Conservation (phyloP, 2,329 filamentous ascomycete genomes). For the Pseudogymnoascus sp. region DNA sequence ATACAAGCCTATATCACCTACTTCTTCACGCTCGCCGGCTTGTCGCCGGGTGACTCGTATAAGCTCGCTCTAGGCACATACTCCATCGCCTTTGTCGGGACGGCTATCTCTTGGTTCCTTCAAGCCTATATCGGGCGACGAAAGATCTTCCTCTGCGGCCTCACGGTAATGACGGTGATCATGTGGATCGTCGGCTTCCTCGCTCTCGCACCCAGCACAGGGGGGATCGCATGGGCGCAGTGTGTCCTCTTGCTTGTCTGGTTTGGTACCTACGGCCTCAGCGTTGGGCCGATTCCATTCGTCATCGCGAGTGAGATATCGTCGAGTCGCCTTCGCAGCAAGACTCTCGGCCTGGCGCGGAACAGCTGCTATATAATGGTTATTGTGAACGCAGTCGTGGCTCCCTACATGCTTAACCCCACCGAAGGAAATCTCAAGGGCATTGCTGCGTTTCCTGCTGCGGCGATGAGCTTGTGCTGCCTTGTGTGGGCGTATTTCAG, state of each 20-base stretch:
- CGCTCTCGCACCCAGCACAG: constrained; percentile 15
- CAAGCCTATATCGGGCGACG: constrained; percentile 5
- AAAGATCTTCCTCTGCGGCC: constrained; percentile 4
- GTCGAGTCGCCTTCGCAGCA: constrained; percentile 30
- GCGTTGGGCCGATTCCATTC: constrained; percentile 6
- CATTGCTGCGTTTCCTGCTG: constrained; percentile 11
- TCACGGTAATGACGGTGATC: background rate
- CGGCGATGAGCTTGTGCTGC: background rate
- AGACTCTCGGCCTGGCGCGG: constrained; percentile 34
- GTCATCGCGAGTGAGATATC: constrained; percentile 28
- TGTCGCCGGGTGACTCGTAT: constrained; percentile 41
- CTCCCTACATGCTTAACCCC: constrained; percentile 56
- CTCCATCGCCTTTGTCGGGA: constrained; percentile 30
- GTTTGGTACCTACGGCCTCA: constrained; percentile 29
- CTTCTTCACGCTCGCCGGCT: constrained; percentile 47
- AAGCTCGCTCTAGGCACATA: constrained; percentile 43
- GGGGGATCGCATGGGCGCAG: constrained; percentile 29
- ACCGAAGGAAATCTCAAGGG: constrained; percentile 9
- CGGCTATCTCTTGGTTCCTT: constrained; percentile 10
- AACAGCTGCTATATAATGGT: constrained; percentile 49
- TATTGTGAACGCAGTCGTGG: constrained; percentile 39
- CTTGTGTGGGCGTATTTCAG: constrained; percentile 13
- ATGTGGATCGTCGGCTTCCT: constrained; percentile 12
- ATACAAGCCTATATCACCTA: constrained; percentile 54
- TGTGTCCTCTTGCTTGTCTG: constrained; percentile 36